Evolutionary conservation across 306 rosid genomes (phyloP).

Genomic region (Dalbergia oliveri): DNA sequence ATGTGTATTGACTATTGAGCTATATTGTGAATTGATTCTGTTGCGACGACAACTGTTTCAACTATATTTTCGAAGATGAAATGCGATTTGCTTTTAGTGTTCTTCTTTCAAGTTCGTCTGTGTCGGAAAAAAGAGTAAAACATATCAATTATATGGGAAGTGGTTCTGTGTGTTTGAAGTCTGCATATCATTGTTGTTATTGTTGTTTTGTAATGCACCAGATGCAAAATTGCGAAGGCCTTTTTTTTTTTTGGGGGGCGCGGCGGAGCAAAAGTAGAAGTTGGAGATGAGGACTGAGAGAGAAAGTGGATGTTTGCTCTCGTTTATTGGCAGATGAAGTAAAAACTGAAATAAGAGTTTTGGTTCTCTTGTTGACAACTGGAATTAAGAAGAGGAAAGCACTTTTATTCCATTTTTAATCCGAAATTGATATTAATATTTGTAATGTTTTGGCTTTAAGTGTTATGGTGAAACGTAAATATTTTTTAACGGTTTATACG

Average conservation of each 20-base stretch:
- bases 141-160: background rate
- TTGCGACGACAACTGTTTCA: background rate
- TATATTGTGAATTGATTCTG: background rate
- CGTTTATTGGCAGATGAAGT: background rate
- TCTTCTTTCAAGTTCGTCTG: background rate
- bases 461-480: background rate
- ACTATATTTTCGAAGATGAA: conserved; percentile 29
- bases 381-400: conserved; percentile 22
- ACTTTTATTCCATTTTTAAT: conserved; percentile 7
- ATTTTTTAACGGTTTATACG: background rate
- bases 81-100: background rate
- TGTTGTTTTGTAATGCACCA: background rate
- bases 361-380: conserved; percentile 8
- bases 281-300: background rate
- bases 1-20: background rate
- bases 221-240: background rate
- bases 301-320: conserved; percentile 9
- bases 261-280: conserved; percentile 6
- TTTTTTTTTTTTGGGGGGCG: background rate
- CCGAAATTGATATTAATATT: background rate
- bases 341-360: background rate
- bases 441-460: background rate
- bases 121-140: background rate
- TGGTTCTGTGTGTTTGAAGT: conserved; percentile 4
- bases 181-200: background rate